Evolutionary conservation across 2,329 filamentous ascomycete species (phyloP).

Genomic region (Fusarium albosuccineum): DNA sequence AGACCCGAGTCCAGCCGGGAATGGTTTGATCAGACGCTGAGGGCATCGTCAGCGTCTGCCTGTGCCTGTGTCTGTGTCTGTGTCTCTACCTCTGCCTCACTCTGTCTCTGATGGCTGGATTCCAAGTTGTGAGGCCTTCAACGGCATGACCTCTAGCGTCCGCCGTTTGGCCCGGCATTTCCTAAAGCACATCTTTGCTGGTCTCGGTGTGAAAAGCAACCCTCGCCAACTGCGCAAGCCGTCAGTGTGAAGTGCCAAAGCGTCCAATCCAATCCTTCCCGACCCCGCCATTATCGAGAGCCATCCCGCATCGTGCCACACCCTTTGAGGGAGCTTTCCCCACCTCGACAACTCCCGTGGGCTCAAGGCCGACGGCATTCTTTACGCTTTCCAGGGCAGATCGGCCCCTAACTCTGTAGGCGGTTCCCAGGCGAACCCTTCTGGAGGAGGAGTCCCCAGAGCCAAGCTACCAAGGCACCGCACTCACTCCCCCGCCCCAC

Average conservation of each 20-base stretch:
- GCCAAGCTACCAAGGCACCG: constrained; percentile 37
- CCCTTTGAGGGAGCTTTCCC: not conserved
- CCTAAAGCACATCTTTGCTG: constrained; percentile 15
- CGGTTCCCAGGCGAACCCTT: constrained; percentile 19
- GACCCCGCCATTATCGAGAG: constrained; percentile 38
- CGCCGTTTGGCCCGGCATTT: not conserved
- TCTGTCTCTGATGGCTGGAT: too few relatives aligned
- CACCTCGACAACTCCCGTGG: not conserved
- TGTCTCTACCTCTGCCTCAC: too few relatives aligned
- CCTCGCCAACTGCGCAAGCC: constrained; percentile 9
- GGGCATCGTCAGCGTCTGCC: not conserved
- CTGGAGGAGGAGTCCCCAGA: constrained; percentile 5
- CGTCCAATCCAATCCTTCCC: constrained; percentile 30
- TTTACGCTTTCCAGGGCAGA: constrained; percentile 20
- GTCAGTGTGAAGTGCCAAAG: not conserved
- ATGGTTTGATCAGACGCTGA: constrained; percentile 20
- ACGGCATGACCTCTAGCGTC: not conserved
- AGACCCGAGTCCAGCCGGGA: constrained; percentile 37
- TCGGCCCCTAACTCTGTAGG: constrained; percentile 1
- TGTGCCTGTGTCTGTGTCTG: too few relatives aligned
- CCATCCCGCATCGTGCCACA: constrained; percentile 38
- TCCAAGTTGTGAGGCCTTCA: constrained; percentile 3
- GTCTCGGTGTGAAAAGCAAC: constrained; percentile 11
- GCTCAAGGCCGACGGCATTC: constrained; percentile 1
- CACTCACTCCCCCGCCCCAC: constrained; percentile 41